These are phyloP conservation scores for Paecilomyces dactylethromorphus DNA, from an alignment of 2,329 filamentous ascomycete genomes.

Conservation along the genomic window DNA sequence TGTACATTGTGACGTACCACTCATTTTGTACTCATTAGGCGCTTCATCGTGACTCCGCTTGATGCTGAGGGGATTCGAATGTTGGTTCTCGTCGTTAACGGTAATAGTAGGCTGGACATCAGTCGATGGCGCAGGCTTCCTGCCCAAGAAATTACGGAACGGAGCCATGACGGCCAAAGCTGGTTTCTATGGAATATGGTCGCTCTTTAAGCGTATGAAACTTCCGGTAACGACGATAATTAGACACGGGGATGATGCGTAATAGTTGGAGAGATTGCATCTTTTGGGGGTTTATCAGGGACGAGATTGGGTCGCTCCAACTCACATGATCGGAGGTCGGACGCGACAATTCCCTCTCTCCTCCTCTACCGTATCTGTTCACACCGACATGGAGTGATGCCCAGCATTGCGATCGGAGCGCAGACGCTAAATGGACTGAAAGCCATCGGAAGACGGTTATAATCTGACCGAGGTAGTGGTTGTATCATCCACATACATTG, in stretches of 20 bases:
- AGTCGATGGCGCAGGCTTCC: conserved; percentile 46
- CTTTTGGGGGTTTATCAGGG: neutral
- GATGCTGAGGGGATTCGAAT: conserved; percentile 48
- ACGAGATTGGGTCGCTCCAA: conserved; percentile 5
- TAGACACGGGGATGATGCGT: neutral
- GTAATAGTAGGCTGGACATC: conserved; percentile 38
- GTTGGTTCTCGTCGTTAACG: conserved; percentile 48
- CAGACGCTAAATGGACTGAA: neutral
- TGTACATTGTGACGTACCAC: conserved; percentile 46
- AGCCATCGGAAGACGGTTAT: neutral
- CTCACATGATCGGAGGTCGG: conserved; percentile 19
- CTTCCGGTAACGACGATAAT: conserved; percentile 10
- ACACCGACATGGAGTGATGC: neutral
- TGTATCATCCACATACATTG: neutral
- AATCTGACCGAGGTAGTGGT: neutral
- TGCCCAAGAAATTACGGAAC: conserved; percentile 66
- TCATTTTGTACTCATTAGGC: conserved; percentile 71
- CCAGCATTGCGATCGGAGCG: neutral
- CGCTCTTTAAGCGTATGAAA: neutral
- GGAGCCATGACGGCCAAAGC: conserved; percentile 51
- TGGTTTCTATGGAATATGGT: neutral
- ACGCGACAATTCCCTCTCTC: neutral
- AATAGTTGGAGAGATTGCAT: conserved; percentile 1
- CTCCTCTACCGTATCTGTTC: neutral
- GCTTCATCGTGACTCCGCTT: conserved; percentile 59